Conservation (phyloP, 176 grass and related monocot genomes). For the Aechmea fasciata region DNA sequence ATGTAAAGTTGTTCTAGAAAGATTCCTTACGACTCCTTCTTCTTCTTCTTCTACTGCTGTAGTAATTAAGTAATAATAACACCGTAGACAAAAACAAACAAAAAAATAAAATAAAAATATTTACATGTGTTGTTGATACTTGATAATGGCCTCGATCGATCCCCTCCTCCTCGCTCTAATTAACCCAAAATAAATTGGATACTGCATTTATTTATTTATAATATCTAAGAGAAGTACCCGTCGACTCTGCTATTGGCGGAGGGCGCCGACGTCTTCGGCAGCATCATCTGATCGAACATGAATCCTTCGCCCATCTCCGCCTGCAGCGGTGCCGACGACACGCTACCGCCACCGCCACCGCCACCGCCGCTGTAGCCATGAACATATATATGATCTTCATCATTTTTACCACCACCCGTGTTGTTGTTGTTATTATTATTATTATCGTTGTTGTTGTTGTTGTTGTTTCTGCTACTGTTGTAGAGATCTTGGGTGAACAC, state of each 20-base stretch:
- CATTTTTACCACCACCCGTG: slow-evolving; percentile 1
- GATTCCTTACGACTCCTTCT: not conserved
- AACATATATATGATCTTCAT: not conserved
- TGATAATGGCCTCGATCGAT: not conserved
- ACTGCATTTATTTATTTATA: not conserved
- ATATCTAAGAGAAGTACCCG: slow-evolving; percentile 44
- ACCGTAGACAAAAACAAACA: not conserved
- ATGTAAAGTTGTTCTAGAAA: not conserved
- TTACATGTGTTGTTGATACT: not conserved
- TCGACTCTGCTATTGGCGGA: slow-evolving; percentile 19
- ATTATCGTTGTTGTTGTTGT: slow-evolving; percentile 13
- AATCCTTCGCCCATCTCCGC: slow-evolving; percentile 31
- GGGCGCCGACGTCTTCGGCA: slow-evolving; percentile 11
- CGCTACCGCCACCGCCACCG: not conserved
- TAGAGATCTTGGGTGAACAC: not conserved
- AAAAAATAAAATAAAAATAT: not conserved
- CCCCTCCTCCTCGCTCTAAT: not conserved
- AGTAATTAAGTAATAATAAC: not conserved
- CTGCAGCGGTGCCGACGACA: slow-evolving; percentile 4
- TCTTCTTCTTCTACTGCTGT: not conserved
- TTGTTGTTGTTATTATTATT: slow-evolving; percentile 10
- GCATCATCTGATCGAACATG: slow-evolving; percentile 43
- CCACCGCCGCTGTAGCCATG: not conserved
- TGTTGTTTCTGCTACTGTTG: slow-evolving; percentile 14
- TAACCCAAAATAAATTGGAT: not conserved